Evolutionary conservation across 1,284 basidiomycete genomes (phyloP), one percentile per base, ranked within the genome.

Genomic region (Cystobasidium pallidum): DNA sequence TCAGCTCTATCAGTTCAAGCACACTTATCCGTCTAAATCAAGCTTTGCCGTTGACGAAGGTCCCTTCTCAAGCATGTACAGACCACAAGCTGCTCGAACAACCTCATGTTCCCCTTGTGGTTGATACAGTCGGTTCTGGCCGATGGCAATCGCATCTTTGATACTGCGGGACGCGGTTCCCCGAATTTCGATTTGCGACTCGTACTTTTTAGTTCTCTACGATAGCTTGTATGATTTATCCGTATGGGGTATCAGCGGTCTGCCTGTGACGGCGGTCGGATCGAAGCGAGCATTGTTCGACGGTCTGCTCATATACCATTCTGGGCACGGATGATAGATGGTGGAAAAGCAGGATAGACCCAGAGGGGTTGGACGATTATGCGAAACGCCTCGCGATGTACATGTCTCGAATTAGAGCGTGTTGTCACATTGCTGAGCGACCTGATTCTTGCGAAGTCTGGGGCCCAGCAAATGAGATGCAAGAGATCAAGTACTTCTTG

Each of bases 331-430:
- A 30, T 24, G 26, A 6, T 36, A 28, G 26, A 26, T 30, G 24
- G 47, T 21, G 21, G 21, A 47, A 47, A 30, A 52, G 47, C 15
- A 49, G 28, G 47, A 51, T 64, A 17, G 47, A 64, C 51, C 30
- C 51, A 21, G 45, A 36, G n/a, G 62, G 62, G 10, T 15, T 47
- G 28, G 21, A 13, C 1, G 43, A 30, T 1, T 51, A 64, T 64
- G 62, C 30, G 43, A 36, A 32, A n/a, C 15, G 30, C 6, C 21
- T 64, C 11, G 13, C 51, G 6, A 8, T 64, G 17, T 64, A 49
- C 45, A 64, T 64, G 62, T 8, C 39, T 21, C 62, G 51, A 64
- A 47, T 64, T n/a, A 11, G 24, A 21, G 47, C 47, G 13, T 64
- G 32, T 36, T 64, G 49, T 24, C 34, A 51, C 3, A 64, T 64